Conservation (phyloP, 139 green algal genomes). For the Pleodorina starrii region DNA sequence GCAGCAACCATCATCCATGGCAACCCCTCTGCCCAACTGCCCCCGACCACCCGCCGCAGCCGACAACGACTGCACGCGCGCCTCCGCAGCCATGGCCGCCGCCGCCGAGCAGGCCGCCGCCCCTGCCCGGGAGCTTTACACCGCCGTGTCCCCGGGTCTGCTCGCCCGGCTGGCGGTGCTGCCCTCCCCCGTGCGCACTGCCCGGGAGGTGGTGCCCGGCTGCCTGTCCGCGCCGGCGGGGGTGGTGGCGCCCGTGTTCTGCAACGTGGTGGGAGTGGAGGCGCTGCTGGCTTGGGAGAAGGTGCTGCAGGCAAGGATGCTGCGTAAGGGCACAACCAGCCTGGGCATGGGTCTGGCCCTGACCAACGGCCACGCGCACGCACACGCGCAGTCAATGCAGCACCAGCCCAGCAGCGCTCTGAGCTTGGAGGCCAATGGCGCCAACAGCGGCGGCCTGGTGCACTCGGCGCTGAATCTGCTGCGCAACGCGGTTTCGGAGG, state of each 20-base stretch:
- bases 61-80: not conserved
- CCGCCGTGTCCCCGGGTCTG: not conserved
- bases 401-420: not conserved
- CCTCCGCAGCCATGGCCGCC: not conserved
- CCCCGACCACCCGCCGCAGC: no score
- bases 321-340: not conserved
- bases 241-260: conserved; percentile 43
- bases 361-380: not conserved
- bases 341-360: not conserved
- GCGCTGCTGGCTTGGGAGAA: conserved; percentile 37
- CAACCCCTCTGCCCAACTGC: no score
- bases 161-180: conserved; percentile 17
- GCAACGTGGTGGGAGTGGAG: conserved; percentile 41
- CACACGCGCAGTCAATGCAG: not conserved
- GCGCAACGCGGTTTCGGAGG: not conserved
- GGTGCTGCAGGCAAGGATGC: not conserved
- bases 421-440: not conserved
- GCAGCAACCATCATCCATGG: no score
- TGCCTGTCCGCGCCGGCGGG: conserved; percentile 42
- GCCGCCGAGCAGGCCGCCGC: not conserved
- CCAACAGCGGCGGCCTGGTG: not conserved
- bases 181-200: not conserved
- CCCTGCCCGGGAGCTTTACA: conserved; percentile 4
- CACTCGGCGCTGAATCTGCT: not conserved
- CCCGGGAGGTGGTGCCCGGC: conserved; percentile 29